Base-by-base conservation (phyloP, 2,329 filamentous ascomycete genomes). In the Alternaria sp. region DNA sequence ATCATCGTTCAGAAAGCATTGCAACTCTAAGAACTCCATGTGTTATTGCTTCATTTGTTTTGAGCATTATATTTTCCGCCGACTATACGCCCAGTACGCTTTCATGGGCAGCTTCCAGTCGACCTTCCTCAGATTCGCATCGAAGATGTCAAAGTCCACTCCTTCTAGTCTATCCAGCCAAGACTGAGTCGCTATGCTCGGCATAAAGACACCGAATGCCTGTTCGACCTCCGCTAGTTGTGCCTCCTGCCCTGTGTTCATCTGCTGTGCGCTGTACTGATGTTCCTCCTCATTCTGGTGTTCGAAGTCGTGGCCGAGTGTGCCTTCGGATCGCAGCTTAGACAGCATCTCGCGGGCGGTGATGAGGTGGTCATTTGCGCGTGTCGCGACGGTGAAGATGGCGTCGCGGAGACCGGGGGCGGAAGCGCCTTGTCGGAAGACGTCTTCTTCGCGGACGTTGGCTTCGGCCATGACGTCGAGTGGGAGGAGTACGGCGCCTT, bases 291-390 rank as follows among this genome's bases (percentile, higher is more conserved):
- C 93, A 28, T 89, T 88, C 64, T 91, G 87, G 75, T 97, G 92
- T 81, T 98, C 95, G 78, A 95, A 97, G 6, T 92, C 93, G 77
- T 97, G 95, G 0, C 91, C 93, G 0, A 92, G 88, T 53, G 89
- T 89, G 70, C 91, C 82, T 2, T 94, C 93, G 5, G 88, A 89
- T 58, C 88, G 88, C 20, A 97, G 82, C 72, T 92, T 93, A 74
- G 89, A 90, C 64, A 98, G 80, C 94, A 99, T 97, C 78, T 97
- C 93, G 63, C 94, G 86, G 2, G 92, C 95, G 0, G 95, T 98
- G 70, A 97, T 97, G 33, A 99, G 84, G 80, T 99, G 96, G 78
- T 99, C 96, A 75, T 96, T 96, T 7, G 96, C 96, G 41, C 95
- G 88, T 0, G 96, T 99, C 0, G 96, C 96, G 14, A 99, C 93